A percentile compares a stretch with the other conserved stretches of the same genome.
Evolutionary conservation across 2,329 filamentous ascomycete species (phyloP).

Genomic region (Xylaria sp.): DNA sequence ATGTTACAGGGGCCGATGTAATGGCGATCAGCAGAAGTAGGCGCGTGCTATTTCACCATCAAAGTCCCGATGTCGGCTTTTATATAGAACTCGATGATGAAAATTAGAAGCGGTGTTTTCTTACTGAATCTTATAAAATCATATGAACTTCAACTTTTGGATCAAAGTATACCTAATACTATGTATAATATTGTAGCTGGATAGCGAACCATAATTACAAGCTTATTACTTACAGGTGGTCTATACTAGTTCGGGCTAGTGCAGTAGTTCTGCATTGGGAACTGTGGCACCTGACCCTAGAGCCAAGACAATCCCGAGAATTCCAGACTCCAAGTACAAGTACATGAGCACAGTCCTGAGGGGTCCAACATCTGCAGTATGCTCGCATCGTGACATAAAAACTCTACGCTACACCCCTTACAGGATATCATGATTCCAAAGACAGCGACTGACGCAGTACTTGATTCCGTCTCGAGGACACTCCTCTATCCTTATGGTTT

Average conservation of each 20-base stretch:
- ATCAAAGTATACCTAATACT: too few relatives aligned
- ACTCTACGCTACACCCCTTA: not conserved
- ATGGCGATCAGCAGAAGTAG: slow-evolving; percentile 19
- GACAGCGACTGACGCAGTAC: not conserved
- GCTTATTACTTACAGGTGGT: not conserved
- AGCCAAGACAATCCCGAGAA: not conserved
- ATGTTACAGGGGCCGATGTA: slow-evolving; percentile 13
- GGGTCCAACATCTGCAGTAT: not conserved
- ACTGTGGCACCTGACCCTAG: slow-evolving; percentile 6
- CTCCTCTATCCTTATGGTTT: not conserved
- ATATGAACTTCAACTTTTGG: not conserved
- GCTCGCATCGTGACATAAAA: not conserved
- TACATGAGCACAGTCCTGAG: not conserved
- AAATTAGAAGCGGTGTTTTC: not conserved
- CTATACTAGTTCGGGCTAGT: not conserved
- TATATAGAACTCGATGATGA: not conserved
- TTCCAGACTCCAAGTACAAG: not conserved
- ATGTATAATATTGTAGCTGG: too few relatives aligned
- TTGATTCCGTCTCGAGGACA: not conserved
- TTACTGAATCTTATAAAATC: not conserved
- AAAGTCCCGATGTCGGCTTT: not conserved
- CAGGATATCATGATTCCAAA: not conserved
- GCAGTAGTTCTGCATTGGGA: not conserved
- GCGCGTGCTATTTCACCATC: not conserved
- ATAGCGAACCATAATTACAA: not conserved